Conservation (phyloP, 1,284 basidiomycete species). For the Fomitopsis betulina region DNA sequence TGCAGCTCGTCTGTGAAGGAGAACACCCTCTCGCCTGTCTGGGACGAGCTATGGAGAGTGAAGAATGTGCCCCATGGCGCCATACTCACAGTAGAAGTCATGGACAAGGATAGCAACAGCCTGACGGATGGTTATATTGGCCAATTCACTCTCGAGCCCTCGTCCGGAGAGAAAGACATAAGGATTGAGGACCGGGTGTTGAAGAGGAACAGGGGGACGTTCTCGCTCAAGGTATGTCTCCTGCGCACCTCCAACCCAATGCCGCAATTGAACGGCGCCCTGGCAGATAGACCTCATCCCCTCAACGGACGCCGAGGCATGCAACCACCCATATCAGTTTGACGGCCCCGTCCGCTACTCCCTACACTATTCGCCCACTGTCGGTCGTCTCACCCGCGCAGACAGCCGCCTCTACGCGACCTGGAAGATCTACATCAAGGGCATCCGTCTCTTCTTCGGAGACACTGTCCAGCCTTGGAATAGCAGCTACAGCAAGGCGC, state of each 20-base stretch:
- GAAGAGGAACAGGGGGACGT: conserved; percentile 48
- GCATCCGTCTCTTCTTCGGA: conserved; percentile 54
- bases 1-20: conserved; percentile 59
- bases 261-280: background rate
- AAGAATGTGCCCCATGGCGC: conserved; percentile 68
- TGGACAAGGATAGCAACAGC: conserved; percentile 62
- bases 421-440: conserved; percentile 71
- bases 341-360: conserved; percentile 71
- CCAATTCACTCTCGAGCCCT: conserved; percentile 49
- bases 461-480: conserved; percentile 66
- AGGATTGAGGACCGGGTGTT: conserved; percentile 51
- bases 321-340: conserved; percentile 53
- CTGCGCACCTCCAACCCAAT: background rate
- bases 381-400: conserved; percentile 56
- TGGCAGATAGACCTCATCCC: conserved; percentile 38
- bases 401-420: conserved; percentile 72
- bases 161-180: conserved; percentile 54
- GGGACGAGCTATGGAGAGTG: conserved; percentile 70
- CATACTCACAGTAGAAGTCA: conserved; percentile 48
- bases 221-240: conserved; percentile 58
- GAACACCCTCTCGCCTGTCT: conserved; percentile 57
- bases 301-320: conserved; percentile 31
- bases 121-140: conserved; percentile 63
- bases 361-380: conserved; percentile 59
- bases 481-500: conserved; percentile 58